Conservation (phyloP, 495 filamentous ascomycete genomes). For the Hyaloscypha hepaticicola region DNA sequence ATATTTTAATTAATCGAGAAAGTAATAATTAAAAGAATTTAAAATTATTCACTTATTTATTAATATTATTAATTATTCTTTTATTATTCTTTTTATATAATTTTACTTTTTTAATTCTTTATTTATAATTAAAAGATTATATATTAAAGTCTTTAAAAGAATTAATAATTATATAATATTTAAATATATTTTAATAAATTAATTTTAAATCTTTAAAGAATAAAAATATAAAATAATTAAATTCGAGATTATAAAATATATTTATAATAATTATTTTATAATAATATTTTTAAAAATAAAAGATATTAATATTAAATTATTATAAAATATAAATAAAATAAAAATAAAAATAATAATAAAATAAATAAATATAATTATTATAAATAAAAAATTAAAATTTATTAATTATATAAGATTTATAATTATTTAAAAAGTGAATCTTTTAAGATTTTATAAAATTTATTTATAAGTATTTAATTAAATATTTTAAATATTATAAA, state of each 20-base stretch:
- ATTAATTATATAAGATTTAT: neutral
- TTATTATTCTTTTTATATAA: too few species aligned
- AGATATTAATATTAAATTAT: neutral
- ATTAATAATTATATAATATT: too few species aligned
- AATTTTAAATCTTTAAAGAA: neutral
- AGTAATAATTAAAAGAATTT: too few species aligned
- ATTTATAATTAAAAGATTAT: too few species aligned
- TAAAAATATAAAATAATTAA: neutral
- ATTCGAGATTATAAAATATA: neutral
- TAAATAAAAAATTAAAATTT: neutral
- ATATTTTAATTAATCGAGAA: too few species aligned
- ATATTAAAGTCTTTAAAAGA: too few species aligned
- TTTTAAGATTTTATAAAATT: neutral
- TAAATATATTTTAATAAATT: neutral
- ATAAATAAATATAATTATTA: neutral
- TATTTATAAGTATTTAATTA: neutral
- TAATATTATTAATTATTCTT: too few species aligned
- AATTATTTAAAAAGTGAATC: neutral
- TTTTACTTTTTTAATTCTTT: too few species aligned
- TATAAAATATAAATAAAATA: neutral
- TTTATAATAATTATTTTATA: neutral
- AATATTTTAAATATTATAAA: neutral
- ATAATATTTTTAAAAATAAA: neutral
- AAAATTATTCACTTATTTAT: too few species aligned
- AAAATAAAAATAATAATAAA: neutral